These are phyloP conservation scores for Lachnellula suecica DNA, from an alignment of 2,329 filamentous ascomycete species.

Conservation along the genomic window DNA sequence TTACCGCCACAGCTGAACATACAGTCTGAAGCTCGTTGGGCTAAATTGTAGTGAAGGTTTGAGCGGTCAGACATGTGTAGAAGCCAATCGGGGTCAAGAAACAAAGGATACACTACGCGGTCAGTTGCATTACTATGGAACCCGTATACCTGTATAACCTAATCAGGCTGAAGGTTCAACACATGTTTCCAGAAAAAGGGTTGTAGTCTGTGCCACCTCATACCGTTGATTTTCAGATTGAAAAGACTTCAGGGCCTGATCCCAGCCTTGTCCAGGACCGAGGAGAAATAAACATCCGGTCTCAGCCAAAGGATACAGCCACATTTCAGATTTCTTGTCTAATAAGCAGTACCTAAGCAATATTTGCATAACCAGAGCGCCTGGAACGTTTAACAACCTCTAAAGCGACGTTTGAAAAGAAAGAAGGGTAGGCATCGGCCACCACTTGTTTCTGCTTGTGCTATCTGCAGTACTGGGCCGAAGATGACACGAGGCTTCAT, in stretches of 20 bases:
- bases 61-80: neutral
- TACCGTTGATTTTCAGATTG: neutral
- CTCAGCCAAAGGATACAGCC: too few species aligned
- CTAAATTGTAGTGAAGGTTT: neutral
- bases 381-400: too few species aligned
- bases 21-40: neutral
- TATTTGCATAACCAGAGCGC: too few species aligned
- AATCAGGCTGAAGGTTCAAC: conserved; percentile 15
- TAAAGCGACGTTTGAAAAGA: too few species aligned
- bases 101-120: conserved; percentile 7
- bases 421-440: too few species aligned
- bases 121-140: conserved; percentile 13
- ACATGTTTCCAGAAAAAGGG: conserved; percentile 17
- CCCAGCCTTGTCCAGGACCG: neutral
- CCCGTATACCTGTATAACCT: conserved; percentile 1
- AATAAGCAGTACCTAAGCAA: too few species aligned
- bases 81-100: neutral
- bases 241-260: neutral
- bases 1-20: conserved; percentile 7
- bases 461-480: neutral
- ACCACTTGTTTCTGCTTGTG: too few species aligned
- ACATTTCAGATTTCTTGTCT: too few species aligned
- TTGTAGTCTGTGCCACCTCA: conserved; percentile 20
- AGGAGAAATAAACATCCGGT: too few species aligned
- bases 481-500: conserved; percentile 4